Base-by-base conservation (phyloP, 495 filamentous ascomycete genomes). In the Aspergillus ellipticus region DNA sequence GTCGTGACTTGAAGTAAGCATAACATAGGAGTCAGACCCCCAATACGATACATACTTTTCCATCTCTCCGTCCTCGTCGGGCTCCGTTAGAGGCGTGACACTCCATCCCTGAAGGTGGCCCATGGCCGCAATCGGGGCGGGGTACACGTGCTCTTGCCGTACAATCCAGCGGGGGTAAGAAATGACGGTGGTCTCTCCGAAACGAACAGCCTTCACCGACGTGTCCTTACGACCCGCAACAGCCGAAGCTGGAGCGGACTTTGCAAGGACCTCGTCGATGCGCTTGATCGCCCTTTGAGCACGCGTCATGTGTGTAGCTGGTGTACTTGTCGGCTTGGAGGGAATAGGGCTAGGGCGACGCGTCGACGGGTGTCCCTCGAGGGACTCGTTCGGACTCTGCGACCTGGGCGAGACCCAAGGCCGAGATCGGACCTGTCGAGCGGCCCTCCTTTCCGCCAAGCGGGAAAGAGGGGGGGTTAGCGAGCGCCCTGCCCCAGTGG, bases 61-160 rank as follows among this genome's bases (percentile, higher is more conserved):
- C 15, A 39, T 42, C 15, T 65, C 59, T 1, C 65, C 65, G 41
- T 65, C 60, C 35, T 61, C 60, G 55, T 68, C 50, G 6, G 62
- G 62, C 41, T 58, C 52, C 29, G 15, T 19, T 20, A 68, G 53
- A 35, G 62, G 50, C 6, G 49, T 58, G 24, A 63, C 58, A 7
- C 46, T 54, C 65, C 62, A 68, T 15, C 60, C 62, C 47, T 63
- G 57, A 33, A 68, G 42, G 47, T 58, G 51, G 13, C 65, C 62
- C 20, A 65, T 26, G 47, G 24, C 39, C 39, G 49, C 49, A n/a
- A 50, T 41, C 21, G 62, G 62, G 29, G 47, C 57, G 43, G n/a
- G 28, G 46, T 53, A 68, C 10, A 57, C 52, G 52, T 66, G 53
- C 35, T 57, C 37, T 42, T 42, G 53, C 35, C 58, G 49, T 16